Evolutionary conservation across 2,329 filamentous ascomycete genomes (phyloP), one percentile per base, ranked within the genome.

Genomic region (Talaromyces sp.): DNA sequence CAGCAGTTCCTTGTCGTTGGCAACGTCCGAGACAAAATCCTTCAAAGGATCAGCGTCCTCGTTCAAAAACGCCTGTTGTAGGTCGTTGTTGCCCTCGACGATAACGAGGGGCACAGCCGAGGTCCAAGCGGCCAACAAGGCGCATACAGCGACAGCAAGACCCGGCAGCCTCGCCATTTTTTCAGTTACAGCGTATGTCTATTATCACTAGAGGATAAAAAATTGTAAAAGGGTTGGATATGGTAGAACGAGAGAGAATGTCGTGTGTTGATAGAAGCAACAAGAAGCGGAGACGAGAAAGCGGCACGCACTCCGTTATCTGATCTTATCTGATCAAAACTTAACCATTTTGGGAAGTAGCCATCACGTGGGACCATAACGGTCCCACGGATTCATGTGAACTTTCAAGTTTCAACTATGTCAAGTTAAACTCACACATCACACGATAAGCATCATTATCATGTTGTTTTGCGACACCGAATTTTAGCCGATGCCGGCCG

Each of bases 321-420:
- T 44, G 67, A 74, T 74, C 72, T 74, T 74, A 75, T 75, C 72
- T 68, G 72, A 75, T 75, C 44, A 32, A 47, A 44, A 57, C 65
- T 65, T 68, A 30, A n/a, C 56, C 39, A 1, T 53, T 28, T 53
- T 30, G 25, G 36, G 42, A 51, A 36, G 11, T 8, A 3, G 2
- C 25, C 27, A 19, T 51, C 57, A 58, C 39, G 27, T 33, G 17
- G 27, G 2, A 22, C 22, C 25, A 57, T 51, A 2, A 25, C 19
- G n/a, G 11, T 28, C 22, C 15, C 15, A 22, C 10, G 11, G 49
- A 17, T 30, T 30, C 15, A 36, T 51, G 33, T 36, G 13, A 15
- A 36, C 33, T 13, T 3, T 30, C 28, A 22, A 22, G 22, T 22
- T 11, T 6, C 6, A 7, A 30, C 28, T 30, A 30, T 30, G 9